A percentile compares a stretch with the other conserved stretches of the same genome.
These are phyloP conservation scores for Protomyces gravidus DNA, from an alignment of 1,139 yeast species.

Conservation along the genomic window DNA sequence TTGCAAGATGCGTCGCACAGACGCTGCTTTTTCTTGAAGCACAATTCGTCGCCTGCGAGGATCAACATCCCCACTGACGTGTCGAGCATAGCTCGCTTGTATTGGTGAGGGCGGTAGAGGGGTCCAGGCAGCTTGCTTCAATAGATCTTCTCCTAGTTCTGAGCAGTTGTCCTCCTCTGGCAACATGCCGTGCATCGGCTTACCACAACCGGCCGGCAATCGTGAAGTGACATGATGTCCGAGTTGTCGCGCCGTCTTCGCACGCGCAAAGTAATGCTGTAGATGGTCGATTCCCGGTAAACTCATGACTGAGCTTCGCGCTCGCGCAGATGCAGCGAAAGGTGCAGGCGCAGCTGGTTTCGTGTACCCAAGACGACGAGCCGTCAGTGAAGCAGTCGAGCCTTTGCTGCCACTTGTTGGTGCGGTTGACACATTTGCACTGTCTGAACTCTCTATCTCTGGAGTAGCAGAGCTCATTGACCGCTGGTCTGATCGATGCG, in stretches of 20 bases:
- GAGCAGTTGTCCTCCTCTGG: not conserved
- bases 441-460: not conserved
- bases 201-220: not conserved
- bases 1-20: not conserved
- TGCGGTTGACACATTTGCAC: not conserved
- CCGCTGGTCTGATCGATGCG: too few species aligned
- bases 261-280: slow-evolving; percentile 23
- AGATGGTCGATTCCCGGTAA: slow-evolving; percentile 13
- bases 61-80: slow-evolving; percentile 19
- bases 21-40: not conserved
- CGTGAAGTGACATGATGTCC: not conserved
- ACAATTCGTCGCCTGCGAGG: not conserved
- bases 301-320: slow-evolving; percentile 11
- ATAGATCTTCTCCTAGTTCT: not conserved
- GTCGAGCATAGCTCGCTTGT: not conserved
- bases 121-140: slow-evolving; percentile 8
- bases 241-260: not conserved
- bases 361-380: slow-evolving; percentile 15
- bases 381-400: not conserved
- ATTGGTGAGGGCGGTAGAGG: slow-evolving; percentile 20
- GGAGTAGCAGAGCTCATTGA: not conserved
- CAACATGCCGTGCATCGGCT: not conserved
- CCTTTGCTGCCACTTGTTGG: not conserved
- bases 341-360: slow-evolving; percentile 20
- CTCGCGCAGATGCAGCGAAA: slow-evolving; percentile 16